These are phyloP conservation scores for Samsoniella hepiali DNA, from an alignment of 2,329 filamentous ascomycete species.

Conservation along the genomic window DNA sequence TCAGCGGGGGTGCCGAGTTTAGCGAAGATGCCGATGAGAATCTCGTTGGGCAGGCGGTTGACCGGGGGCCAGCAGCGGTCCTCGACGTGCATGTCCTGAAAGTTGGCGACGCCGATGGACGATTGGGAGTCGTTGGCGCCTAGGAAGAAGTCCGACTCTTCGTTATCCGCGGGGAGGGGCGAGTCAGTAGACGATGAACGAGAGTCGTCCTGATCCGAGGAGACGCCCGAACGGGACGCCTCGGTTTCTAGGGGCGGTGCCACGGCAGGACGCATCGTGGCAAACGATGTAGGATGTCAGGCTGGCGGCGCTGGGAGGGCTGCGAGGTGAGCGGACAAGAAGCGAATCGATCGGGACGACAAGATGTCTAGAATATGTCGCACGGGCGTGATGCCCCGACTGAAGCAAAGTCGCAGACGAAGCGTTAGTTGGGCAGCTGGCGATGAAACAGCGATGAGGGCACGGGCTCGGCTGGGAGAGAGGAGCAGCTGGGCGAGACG, in stretches of 20 bases:
- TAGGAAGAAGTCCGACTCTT: constrained; percentile 91
- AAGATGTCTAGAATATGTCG: not conserved
- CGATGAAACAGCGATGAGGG: constrained; percentile 14
- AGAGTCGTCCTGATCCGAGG: constrained; percentile 49
- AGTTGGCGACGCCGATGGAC: constrained; percentile 76
- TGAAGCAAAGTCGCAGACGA: not conserved
- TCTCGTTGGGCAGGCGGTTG: constrained; percentile 83
- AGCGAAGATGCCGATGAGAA: constrained; percentile 88
- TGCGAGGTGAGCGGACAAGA: not conserved
- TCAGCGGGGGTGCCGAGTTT: constrained; percentile 75
- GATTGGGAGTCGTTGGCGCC: constrained; percentile 89
- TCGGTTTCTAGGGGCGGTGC: constrained; percentile 21
- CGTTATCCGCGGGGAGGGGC: constrained; percentile 72
- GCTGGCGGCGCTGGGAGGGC: not conserved
- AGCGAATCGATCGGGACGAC: not conserved
- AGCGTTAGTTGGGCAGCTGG: not conserved
- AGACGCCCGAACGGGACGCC: constrained; percentile 24
- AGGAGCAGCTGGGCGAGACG: not conserved
- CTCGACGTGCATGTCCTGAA: constrained; percentile 70
- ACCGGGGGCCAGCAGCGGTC: constrained; percentile 72
- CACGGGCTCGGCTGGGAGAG: not conserved
- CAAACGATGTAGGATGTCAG: not conserved
- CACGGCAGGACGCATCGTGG: constrained; percentile 21
- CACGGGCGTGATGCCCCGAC: not conserved
- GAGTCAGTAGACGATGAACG: constrained; percentile 70